Conservation (phyloP, 2,329 filamentous ascomycete genomes). For the Trichophaea hybrida region DNA sequence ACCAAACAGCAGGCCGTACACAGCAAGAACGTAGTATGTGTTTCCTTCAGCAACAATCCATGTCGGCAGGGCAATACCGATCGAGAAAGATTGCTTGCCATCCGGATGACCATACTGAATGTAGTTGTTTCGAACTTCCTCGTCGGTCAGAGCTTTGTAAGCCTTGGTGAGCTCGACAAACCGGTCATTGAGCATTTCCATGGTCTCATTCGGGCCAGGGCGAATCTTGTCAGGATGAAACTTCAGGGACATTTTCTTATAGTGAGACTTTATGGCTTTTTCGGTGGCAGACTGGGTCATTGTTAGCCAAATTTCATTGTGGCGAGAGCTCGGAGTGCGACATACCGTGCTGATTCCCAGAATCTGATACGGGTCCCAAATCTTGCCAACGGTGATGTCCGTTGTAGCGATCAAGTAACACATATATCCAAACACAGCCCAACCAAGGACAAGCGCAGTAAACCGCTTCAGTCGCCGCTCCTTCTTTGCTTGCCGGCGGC, state of each 20-base stretch:
- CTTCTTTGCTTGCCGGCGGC: constrained; percentile 74
- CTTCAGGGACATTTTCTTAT: constrained; percentile 70
- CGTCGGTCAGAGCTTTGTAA: constrained; percentile 93
- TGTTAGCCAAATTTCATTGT: not conserved
- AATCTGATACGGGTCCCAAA: constrained; percentile 97
- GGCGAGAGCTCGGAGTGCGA: not conserved
- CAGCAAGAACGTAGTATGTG: constrained; percentile 82
- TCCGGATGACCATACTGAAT: constrained; percentile 92
- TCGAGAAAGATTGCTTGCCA: constrained; percentile 95
- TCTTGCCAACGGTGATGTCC: constrained; percentile 37
- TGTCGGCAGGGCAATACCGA: constrained; percentile 87
- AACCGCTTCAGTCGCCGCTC: constrained; percentile 78
- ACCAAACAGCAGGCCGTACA: constrained; percentile 78
- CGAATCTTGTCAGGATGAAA: constrained; percentile 87
- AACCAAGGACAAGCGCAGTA: constrained; percentile 60
- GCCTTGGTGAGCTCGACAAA: constrained; percentile 96
- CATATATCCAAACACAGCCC: constrained; percentile 77
- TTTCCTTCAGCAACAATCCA: constrained; percentile 87
- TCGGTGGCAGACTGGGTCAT: constrained; percentile 55
- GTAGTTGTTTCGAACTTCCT: constrained; percentile 94
- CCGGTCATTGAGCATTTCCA: constrained; percentile 66
- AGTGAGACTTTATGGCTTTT: constrained; percentile 82
- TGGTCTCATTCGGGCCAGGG: constrained; percentile 84
- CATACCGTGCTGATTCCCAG: constrained; percentile 65
- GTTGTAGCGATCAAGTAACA: constrained; percentile 67